A percentile compares a stretch with the other conserved stretches of the same genome.
These are phyloP conservation scores for Glarea lozoyensis DNA, from an alignment of 495 filamentous ascomycete species.

Conservation along the genomic window DNA sequence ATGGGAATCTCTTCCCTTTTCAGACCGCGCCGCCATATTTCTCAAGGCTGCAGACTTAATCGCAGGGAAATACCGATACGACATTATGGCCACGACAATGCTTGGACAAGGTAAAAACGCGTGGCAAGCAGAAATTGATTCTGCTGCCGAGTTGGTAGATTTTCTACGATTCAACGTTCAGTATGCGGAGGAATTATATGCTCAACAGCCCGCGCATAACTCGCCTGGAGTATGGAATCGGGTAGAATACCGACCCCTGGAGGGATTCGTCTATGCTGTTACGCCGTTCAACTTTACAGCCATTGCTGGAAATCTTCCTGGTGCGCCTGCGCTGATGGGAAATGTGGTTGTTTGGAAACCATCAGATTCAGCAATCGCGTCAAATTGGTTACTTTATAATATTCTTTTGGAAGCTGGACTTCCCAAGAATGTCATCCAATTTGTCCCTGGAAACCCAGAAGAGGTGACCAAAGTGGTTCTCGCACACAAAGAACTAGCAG, in stretches of 20 bases:
- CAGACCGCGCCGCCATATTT: conserved; percentile 87
- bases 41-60: conserved; percentile 88
- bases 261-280: conserved; percentile 82
- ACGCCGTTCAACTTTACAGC: conserved; percentile 89
- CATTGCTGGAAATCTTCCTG: conserved; percentile 69
- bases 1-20: conserved; percentile 78
- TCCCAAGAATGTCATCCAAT: conserved; percentile 72
- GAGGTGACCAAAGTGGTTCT: conserved; percentile 62
- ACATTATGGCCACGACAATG: conserved; percentile 89
- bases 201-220: conserved; percentile 72
- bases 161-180: conserved; percentile 88
- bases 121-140: conserved; percentile 94
- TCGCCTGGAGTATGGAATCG: conserved; percentile 75
- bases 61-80: conserved; percentile 81
- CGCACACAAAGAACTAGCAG: conserved; percentile 60
- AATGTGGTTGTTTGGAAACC: conserved; percentile 91
- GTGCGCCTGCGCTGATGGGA: conserved; percentile 65
- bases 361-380: conserved; percentile 65
- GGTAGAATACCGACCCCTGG: conserved; percentile 71
- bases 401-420: conserved; percentile 85
- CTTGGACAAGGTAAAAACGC: conserved; percentile 93
- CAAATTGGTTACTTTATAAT: conserved; percentile 68
- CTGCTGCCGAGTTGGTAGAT: conserved; percentile 83
- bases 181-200: conserved; percentile 80
- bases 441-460: conserved; percentile 70